Conservation (phyloP, 495 filamentous ascomycete genomes). For the Neurospora tetraspora region DNA sequence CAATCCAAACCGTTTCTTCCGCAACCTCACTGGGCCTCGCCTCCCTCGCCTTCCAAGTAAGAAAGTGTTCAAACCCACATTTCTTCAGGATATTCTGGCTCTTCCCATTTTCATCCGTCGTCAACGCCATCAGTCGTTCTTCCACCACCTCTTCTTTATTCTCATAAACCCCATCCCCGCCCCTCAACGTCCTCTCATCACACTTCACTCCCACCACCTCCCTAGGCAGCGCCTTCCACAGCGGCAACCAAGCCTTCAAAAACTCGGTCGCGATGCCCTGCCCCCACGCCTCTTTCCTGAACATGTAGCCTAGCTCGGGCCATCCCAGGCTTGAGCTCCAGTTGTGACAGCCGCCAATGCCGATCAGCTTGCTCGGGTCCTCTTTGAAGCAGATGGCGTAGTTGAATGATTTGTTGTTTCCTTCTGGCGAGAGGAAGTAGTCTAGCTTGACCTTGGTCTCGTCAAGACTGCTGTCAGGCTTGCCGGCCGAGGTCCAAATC, state of each 20-base stretch:
- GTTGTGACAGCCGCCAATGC: conserved; percentile 26
- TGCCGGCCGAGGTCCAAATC: conserved; percentile 29
- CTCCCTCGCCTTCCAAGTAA: conserved; percentile 18
- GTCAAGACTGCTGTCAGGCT: conserved; percentile 24
- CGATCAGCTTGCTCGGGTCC: conserved; percentile 27
- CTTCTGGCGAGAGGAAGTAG: conserved; percentile 18
- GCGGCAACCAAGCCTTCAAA: conserved; percentile 24
- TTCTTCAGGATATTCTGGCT: conserved; percentile 32
- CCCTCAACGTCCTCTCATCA: conserved; percentile 7
- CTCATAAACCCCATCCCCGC: conserved; percentile 9
- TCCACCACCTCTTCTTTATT: conserved; percentile 9
- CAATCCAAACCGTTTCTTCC: neutral
- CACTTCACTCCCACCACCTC: conserved; percentile 20
- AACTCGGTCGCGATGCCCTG: conserved; percentile 38
- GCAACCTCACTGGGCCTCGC: neutral
- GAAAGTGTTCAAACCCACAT: conserved; percentile 25
- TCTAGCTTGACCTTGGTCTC: conserved; percentile 23
- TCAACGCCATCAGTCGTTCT: conserved; percentile 29
- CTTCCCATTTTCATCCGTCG: conserved; percentile 17
- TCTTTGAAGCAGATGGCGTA: conserved; percentile 30
- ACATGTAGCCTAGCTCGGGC: conserved; percentile 42
- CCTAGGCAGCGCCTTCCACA: conserved; percentile 32
- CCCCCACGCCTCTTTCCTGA: conserved; percentile 34
- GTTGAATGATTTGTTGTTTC: conserved; percentile 24
- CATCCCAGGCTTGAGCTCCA: conserved; percentile 20